Evolutionary conservation across 1,284 basidiomycete genomes (phyloP), one percentile per base, ranked within the genome.

Genomic region (Psilocybe mexicana): DNA sequence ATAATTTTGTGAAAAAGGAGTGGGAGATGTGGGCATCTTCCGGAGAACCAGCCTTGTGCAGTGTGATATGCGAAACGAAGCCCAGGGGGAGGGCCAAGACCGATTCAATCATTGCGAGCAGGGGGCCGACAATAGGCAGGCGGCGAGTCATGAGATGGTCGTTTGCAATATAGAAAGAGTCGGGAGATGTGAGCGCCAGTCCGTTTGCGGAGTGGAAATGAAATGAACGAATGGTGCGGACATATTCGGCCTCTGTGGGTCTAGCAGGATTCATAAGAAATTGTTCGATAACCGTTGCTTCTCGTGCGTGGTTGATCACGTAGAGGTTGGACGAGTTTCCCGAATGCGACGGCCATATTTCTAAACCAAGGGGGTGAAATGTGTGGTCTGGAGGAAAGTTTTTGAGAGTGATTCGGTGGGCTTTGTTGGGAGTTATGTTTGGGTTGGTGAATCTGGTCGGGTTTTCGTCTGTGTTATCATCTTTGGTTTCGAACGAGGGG

Each of bases 111-210:
- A 85, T 30, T 0, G 86, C 82, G 0, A 84, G 65, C 25, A 82
- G 58, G 55, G 71, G 68, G 2, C 84, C 85, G 23, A 88, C 52
- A 3, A 70, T 67, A 0, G 83, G 83, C 24, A 87, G 75, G 11
- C 89, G 80, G 6, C 85, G 77, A 0, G 88, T 88, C 64, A 90
- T 69, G 26, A 83, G 68, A 64, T 91, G 88, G 66, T 91, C 88
- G 65, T 91, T 86, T 35, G 81, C 82, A 38, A 90, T 77, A 61
- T 85, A 86, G 68, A 91, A 89, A 0, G 83, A 80, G 54, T 78
- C 77, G 1, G 81, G 79, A 25, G 82, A 81, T 5, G 87, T 84
- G 43, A 88, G 72, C 6, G 86, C 81, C 57, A 91, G 68, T 6
- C 84, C 75, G 66, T 91, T 91, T 18, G 87, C 85, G 7, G 86